Conservation (phyloP, 1,139 yeast genomes). For the Debaryomyces sp. region DNA sequence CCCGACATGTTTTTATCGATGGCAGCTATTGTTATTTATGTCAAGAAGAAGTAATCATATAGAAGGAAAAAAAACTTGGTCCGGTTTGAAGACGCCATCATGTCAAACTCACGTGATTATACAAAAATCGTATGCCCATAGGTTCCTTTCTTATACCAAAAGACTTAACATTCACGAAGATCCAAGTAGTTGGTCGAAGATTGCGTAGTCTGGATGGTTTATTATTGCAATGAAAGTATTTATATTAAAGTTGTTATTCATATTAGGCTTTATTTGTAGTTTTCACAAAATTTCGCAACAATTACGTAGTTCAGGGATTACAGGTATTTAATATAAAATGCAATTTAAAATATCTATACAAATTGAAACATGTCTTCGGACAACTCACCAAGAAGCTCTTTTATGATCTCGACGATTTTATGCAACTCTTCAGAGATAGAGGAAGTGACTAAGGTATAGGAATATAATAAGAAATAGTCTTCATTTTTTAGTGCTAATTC, state of each 20-base stretch:
- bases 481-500: slow-evolving; percentile 47
- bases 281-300: neutral
- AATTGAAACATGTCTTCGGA: slow-evolving; percentile 55
- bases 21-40: neutral
- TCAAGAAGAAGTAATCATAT: neutral
- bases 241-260: neutral
- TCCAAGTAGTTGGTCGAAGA: neutral
- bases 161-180: neutral
- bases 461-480: slow-evolving; percentile 75
- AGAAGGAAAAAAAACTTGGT: slow-evolving; percentile 1
- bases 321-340: neutral
- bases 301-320: neutral
- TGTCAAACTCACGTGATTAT: neutral
- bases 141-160: neutral
- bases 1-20: slow-evolving; percentile 14
- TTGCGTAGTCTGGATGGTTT: neutral
- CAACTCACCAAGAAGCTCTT: slow-evolving; percentile 64
- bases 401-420: slow-evolving; percentile 54
- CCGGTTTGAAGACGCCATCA: slow-evolving; percentile 1
- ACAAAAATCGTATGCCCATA: neutral
- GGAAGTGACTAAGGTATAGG: slow-evolving; percentile 72
- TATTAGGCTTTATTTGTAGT: neutral
- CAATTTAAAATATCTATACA: slow-evolving; percentile 17
- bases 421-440: slow-evolving; percentile 69
- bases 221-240: neutral